Base-by-base conservation (phyloP, 331 rosid genomes). In the Quercus tomentella region DNA sequence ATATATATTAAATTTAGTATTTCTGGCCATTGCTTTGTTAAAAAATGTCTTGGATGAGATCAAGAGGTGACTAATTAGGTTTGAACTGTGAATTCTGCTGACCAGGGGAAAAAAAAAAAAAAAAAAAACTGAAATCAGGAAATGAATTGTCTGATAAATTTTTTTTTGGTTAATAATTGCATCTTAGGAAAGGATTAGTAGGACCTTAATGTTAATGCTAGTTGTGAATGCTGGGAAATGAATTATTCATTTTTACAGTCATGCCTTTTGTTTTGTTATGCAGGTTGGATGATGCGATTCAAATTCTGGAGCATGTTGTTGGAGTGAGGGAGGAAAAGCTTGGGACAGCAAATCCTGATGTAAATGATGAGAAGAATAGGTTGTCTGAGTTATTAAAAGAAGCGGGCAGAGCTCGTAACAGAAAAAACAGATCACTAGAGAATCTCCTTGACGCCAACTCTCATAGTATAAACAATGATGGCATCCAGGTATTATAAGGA, bases 341-440 rank as follows among this genome's bases (percentile, higher is more conserved):
- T 1, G 99, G 99, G 75, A 96, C 99, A 21, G 97, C 94, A 61
- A 90, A 91, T 86, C 88, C 97, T 9, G 99, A 96, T 37, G 98
- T 93, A 26, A 88, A 80, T 60, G 97, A 96, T 73, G 99, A 96
- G 91, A 96, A 88, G 80, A 90, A 86, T 82, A 91, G 98, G 85
- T 82, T 96, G 90, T 79, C 88, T 0, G 91, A 89, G 81, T 79
- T 93, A 84, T 78, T 96, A 84, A 96, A 90, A 91, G 98, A 96
- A 86, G 88, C 97, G 12, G 98, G 99, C 28, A 89, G 87, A 75
- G 93, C 83, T 61, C 87, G 96, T 56, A 81, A 33, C 84, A 87
- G 92, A 84, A 93, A 91, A 84, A 67, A 71, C 56, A 82, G 84
- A 77, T 91, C 98, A 26, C 94, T 96, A 51, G 98, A 93, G 88